Percentiles rank a stretch among this genome's conserved stretches.
Evolutionary conservation across 495 filamentous ascomycete species (phyloP).

Genomic region (Aspergillus taichungensis): DNA sequence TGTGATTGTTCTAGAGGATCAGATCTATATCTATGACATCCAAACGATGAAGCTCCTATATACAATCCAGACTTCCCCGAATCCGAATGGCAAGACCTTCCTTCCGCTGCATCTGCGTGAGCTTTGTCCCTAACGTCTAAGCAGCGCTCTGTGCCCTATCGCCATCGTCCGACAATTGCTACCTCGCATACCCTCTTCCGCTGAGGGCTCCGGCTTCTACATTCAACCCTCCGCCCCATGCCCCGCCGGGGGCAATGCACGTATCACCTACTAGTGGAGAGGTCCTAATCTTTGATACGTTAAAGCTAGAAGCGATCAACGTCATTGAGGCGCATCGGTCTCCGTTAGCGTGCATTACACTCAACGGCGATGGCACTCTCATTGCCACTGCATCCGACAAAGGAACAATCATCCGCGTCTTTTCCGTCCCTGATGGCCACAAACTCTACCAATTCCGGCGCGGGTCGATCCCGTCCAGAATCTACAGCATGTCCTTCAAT

Average conservation of each 20-base stretch:
- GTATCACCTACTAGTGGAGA: conserved; percentile 83
- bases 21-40: conserved; percentile 97
- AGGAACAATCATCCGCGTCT: conserved; percentile 93
- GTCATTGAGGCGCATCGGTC: conserved; percentile 88
- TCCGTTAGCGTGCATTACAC: conserved; percentile 78
- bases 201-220: conserved; percentile 59
- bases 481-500: conserved; percentile 99
- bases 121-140: conserved; percentile 6
- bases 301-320: conserved; percentile 82
- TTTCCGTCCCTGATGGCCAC: conserved; percentile 76
- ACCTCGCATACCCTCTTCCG: conserved; percentile 87
- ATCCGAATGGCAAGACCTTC: conserved; percentile 60
- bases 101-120: not conserved
- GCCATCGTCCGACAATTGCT: conserved; percentile 91
- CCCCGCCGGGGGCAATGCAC: conserved; percentile 64
- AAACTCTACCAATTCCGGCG: conserved; percentile 94
- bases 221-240: conserved; percentile 66
- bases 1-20: conserved; percentile 84
- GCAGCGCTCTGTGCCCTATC: conserved; percentile 85
- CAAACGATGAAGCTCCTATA: conserved; percentile 91
- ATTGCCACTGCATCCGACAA: conserved; percentile 95
- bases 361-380: conserved; percentile 88
- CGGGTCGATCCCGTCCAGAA: conserved; percentile 86
- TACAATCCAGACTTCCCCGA: conserved; percentile 87
- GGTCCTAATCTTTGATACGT: conserved; percentile 82